Percentiles rank a stretch among this genome's conserved stretches.
These are phyloP conservation scores for Murraya koenigii DNA, from an alignment of 345 rosid genomes.

Conservation along the genomic window DNA sequence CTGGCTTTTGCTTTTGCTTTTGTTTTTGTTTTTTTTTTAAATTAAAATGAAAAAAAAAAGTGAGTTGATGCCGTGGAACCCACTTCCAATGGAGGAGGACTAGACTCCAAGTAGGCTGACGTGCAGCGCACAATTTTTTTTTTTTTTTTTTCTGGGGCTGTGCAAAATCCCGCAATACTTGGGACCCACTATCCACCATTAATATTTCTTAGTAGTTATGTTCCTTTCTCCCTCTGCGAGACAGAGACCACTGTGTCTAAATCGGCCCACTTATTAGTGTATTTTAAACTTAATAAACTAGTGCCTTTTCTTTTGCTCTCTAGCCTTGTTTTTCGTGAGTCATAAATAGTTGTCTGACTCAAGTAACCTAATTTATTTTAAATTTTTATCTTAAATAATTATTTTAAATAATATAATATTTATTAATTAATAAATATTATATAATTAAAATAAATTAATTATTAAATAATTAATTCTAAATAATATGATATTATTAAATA, in stretches of 20 bases:
- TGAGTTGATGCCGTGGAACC: conserved; percentile 60
- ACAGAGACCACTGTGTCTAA: conserved; percentile 1
- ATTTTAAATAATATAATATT: too few species aligned
- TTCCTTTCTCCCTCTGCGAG: neutral
- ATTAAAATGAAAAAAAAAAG: neutral
- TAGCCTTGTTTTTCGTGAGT: too few species aligned
- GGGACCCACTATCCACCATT: conserved; percentile 17
- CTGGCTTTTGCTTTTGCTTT: neutral
- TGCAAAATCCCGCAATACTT: neutral
- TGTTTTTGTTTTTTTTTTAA: neutral
- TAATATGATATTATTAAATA: too few species aligned
- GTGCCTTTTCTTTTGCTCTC: too few species aligned
- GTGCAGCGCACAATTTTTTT: conserved; percentile 47
- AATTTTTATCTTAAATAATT: too few species aligned
- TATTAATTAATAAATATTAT: too few species aligned
- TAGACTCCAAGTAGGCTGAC: conserved; percentile 36
- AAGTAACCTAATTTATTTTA: too few species aligned
- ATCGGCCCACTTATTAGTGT: conserved; percentile 8
- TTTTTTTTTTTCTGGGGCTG: too few species aligned
- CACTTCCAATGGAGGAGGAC: conserved; percentile 70
- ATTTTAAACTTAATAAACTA: too few species aligned
- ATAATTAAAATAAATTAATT: too few species aligned
- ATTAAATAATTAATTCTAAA: too few species aligned
- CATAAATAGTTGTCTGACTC: too few species aligned
- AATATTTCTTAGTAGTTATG: neutral